Base-by-base conservation (phyloP, 495 filamentous ascomycete species). In the Penicillium goetzii region DNA sequence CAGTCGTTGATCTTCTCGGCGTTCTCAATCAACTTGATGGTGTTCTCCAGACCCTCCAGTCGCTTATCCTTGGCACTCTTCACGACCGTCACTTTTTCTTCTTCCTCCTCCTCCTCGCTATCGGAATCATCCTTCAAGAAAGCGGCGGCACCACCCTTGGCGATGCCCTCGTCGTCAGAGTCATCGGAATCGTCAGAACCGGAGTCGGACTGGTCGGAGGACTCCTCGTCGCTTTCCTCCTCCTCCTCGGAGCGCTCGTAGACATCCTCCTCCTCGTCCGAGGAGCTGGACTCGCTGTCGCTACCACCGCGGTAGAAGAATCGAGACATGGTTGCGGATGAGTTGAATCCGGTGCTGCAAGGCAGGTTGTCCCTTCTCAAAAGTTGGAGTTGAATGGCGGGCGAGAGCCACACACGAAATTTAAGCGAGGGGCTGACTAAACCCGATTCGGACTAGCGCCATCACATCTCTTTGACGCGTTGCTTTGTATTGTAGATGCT, bases 31-130 rank as follows among this genome's bases (percentile, higher is more conserved):
- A 89, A 78, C 72, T 89, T 88, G 60, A 97, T 89, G 47, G 88
- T 96, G 49, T 86, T 85, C 77, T 98, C 96, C 61, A 99, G 84
- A 72, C 97, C 96, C 72, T 97, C 96, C 61, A 92, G 79, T 43
- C 95, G 85, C 84, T 99, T 99, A 78, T 98, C 93, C 80, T 97
- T 98, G 56, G 92, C 93, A 76, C 93, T 97, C 86, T 97, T 98
- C 59, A 93, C 88, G 62, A 96, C 80, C 56, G 91, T 93, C 57
- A 87, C 86, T 60, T 86, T 85, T 49, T 92, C 91, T 62, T 96
- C 93, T 60, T 91, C 91, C 68, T 91, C 90, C 67, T 88, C 91
- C 58, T 91, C 90, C 66, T 96, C 92, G 69, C 89, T 92, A 33
- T 92, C 90, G 23, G 83, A 85, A 10, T 80, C 85, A 74, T 90